Base-by-base conservation (phyloP, 306 rosid genomes). In the Prunus fruticosa region DNA sequence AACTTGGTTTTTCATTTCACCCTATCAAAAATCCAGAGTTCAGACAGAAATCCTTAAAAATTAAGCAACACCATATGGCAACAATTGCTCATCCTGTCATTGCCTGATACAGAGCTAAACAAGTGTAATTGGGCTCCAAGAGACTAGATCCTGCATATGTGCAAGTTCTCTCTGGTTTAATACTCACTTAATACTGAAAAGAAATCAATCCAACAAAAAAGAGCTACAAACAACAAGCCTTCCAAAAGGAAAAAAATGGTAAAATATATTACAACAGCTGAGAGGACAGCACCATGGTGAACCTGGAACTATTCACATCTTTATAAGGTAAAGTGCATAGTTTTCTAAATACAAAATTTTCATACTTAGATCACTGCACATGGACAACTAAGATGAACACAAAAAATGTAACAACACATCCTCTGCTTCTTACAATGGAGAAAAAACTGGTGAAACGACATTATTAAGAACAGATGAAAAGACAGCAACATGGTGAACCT, bases 211-310 rank as follows among this genome's bases (percentile, higher is more conserved):
- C 11, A n/a, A 28, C 25, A 9, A 23, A 71, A 52, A 13, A 52
- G 18, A 60, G 54, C 41, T 60, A 73, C 61, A 73, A 15, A 73
- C 25, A 72, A 73, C 20, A 67, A 34, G 16, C 22, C 43, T 27
- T 11, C 63, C 34, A 46, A 32, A 53, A 34, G 18, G 6, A 38
- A 66, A 2, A 15, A 19, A 53, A 5, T 1, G 11, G 16, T 51
- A 61, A 62, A 73, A 20, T 23, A 49, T 30, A 11, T 15, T 10
- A 28, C 6, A 38, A 66, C 23, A 51, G 22, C 46, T 53, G 4
- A 38, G 43, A 61, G 23, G 71, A 67, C 34, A 70, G 51, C 63
- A 60, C 68, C 61, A 22, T 47, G 51, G 64, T 75, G n/a, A 82
- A 65, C 74, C 62, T 25, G 46, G 47, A 69, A 69, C 18, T 50